These are phyloP conservation scores for Fagopyrum tataricum DNA, from an alignment of 148 eudicot species.

Conservation along the genomic window DNA sequence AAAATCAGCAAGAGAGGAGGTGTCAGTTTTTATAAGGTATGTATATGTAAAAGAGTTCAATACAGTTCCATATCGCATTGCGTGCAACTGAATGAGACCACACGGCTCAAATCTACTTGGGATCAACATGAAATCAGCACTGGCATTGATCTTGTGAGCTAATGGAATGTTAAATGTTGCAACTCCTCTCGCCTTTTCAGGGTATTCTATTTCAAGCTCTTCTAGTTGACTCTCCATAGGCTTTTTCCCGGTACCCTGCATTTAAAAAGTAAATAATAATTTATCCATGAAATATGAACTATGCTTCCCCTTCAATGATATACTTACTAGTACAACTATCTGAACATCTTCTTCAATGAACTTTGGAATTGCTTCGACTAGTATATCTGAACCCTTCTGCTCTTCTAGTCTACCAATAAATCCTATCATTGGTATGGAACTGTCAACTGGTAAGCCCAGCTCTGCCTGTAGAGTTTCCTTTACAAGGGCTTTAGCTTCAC, in stretches of 20 bases:
- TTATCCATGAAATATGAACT: background rate
- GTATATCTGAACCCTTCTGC: constrained; percentile 94
- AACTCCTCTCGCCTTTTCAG: constrained; percentile 73
- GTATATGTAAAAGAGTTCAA: constrained; percentile 1
- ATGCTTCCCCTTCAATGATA: background rate
- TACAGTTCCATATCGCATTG: constrained; percentile 96
- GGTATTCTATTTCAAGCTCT: constrained; percentile 57
- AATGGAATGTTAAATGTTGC: constrained; percentile 74
- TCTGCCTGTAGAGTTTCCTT: constrained; percentile 80
- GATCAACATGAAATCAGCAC: constrained; percentile 75
- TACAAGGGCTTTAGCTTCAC: constrained; percentile 61
- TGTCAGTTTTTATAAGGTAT: background rate
- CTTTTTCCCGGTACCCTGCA: constrained; percentile 91
- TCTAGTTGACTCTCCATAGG: constrained; percentile 67
- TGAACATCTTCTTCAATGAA: constrained; percentile 67
- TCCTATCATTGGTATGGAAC: constrained; percentile 72
- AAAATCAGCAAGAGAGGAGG: background rate
- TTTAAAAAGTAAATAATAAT: background rate
- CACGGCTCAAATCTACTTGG: constrained; percentile 98
- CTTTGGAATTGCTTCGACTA: constrained; percentile 61
- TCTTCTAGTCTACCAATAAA: constrained; percentile 97
- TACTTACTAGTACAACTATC: constrained; percentile 73
- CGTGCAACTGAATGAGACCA: constrained; percentile 93
- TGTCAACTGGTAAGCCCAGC: constrained; percentile 79
- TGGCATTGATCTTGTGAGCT: constrained; percentile 86